phyloP scores from a whole-genome alignment of 2,329 filamentous ascomycete genomes.

The Ascochyta viciae-villosae region DNA sequence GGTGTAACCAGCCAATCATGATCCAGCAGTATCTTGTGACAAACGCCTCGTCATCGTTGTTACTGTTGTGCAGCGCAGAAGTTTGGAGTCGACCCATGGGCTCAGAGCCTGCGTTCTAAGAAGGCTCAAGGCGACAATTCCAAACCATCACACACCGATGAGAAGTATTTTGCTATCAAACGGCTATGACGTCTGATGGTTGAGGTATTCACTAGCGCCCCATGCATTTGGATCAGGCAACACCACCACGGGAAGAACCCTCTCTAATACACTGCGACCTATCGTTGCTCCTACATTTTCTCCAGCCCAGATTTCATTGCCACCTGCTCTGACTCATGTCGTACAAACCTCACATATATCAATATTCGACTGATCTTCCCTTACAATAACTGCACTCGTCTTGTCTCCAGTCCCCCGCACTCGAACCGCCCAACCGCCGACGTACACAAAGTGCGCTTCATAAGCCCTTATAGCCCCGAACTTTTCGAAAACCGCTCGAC shows the following conservation, averaged over 20 bases:
- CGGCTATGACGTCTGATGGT: slow-evolving; percentile 12
- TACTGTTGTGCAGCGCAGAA: too few species aligned
- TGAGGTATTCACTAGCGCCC: slow-evolving; percentile 15
- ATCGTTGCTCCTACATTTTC: slow-evolving; percentile 14
- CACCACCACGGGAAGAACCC: slow-evolving; percentile 6
- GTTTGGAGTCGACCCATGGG: too few species aligned
- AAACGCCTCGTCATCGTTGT: too few species aligned
- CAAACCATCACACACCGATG: neutral
- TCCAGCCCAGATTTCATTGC: slow-evolving; percentile 15
- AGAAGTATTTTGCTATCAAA: neutral
- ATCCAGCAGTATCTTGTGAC: too few species aligned
- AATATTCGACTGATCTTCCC: slow-evolving; percentile 39
- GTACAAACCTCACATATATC: slow-evolving; percentile 36
- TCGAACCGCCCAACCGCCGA: slow-evolving; percentile 21
- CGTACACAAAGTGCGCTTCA: slow-evolving; percentile 5
- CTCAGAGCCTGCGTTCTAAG: too few species aligned
- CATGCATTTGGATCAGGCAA: slow-evolving; percentile 10
- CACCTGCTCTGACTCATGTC: slow-evolving; percentile 46
- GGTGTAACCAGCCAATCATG: too few species aligned
- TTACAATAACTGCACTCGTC: slow-evolving; percentile 39
- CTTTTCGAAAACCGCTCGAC: neutral
- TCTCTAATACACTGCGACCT: slow-evolving; percentile 14
- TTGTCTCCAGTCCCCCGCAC: slow-evolving; percentile 34
- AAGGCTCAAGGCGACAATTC: neutral
- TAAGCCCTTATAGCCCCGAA: neutral